phyloP scores from a whole-genome alignment of 371 early-diverging fungal genomes.

The Coemansia sp. region DNA sequence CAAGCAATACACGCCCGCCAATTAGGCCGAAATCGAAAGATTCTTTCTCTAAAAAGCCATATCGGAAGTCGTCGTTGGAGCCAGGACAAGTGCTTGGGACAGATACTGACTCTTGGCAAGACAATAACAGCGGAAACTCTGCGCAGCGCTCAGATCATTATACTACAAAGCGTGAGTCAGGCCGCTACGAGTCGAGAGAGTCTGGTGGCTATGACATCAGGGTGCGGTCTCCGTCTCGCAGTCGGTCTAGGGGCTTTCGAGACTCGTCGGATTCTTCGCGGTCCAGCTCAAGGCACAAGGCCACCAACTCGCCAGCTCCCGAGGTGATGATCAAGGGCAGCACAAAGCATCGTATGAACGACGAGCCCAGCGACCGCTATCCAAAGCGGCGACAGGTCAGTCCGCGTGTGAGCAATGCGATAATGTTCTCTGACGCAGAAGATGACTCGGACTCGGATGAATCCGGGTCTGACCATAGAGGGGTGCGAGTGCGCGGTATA shows the following conservation, averaged over 20 bases:
- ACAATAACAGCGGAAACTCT: background rate
- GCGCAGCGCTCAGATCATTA: background rate
- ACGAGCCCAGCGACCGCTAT: background rate
- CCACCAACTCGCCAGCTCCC: background rate
- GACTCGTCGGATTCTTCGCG: background rate
- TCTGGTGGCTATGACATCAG: background rate
- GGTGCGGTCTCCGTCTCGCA: background rate
- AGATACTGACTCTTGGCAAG: background rate
- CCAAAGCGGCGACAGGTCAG: conserved; percentile 15
- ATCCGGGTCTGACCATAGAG: background rate
- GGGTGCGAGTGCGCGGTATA: background rate
- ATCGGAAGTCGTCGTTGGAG: background rate
- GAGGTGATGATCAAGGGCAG: conserved; percentile 33
- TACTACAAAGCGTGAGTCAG: background rate
- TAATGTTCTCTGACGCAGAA: conserved; percentile 19
- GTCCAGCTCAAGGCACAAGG: background rate
- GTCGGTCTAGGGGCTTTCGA: background rate
- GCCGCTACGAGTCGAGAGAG: background rate
- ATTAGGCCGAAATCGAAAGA: background rate
- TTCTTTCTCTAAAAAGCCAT: too few species aligned
- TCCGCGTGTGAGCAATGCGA: conserved; percentile 9
- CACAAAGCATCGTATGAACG: conserved; percentile 24
- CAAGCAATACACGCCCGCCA: background rate
- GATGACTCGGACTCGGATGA: background rate
- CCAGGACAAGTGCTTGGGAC: background rate